Conservation (phyloP, 139 green algal genomes). For the Medakamo hakoo region DNA sequence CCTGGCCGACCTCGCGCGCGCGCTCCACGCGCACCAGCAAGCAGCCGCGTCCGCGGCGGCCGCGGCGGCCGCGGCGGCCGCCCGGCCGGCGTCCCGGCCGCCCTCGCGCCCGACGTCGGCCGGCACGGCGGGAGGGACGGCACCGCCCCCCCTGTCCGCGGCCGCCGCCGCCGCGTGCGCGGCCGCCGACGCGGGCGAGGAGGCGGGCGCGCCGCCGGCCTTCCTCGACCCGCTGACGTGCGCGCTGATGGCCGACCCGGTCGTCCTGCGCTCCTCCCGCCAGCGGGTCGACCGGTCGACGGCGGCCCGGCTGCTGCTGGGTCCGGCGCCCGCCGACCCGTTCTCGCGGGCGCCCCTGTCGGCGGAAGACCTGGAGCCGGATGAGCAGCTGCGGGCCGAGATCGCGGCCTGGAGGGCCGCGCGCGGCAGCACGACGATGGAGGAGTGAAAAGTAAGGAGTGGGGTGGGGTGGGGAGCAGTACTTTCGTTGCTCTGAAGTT, state of each 20-base stretch:
- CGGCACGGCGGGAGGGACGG: conserved; percentile 17
- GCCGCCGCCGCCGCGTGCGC: not conserved
- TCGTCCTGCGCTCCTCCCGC: conserved; percentile 42
- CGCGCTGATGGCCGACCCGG: conserved; percentile 43
- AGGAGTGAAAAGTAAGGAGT: not conserved
- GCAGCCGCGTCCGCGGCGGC: too few species aligned
- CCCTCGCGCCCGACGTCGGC: too few species aligned
- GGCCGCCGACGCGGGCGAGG: not conserved
- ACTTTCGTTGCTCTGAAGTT: conserved; percentile 23
- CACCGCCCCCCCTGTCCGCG: not conserved
- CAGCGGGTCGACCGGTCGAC: conserved; percentile 41
- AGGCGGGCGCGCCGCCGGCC: not conserved
- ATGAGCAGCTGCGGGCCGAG: conserved; percentile 18
- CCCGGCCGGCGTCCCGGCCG: too few species aligned
- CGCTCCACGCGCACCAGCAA: too few species aligned
- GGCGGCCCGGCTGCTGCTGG: conserved; percentile 45
- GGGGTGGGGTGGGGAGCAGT: not conserved
- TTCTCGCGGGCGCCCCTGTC: conserved; percentile 45
- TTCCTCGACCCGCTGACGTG: not conserved
- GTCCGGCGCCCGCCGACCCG: conserved; percentile 37
- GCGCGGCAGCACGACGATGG: too few species aligned
- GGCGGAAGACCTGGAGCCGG: conserved; percentile 23
- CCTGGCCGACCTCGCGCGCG: not conserved
- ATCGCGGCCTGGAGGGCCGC: conserved; percentile 24
- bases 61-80: too few species aligned